A percentile compares a stretch with the other conserved stretches of the same genome.
Evolutionary conservation across 1,139 yeast genomes (phyloP).

Genomic region (Hemisphaericaspora xylofermentans): DNA sequence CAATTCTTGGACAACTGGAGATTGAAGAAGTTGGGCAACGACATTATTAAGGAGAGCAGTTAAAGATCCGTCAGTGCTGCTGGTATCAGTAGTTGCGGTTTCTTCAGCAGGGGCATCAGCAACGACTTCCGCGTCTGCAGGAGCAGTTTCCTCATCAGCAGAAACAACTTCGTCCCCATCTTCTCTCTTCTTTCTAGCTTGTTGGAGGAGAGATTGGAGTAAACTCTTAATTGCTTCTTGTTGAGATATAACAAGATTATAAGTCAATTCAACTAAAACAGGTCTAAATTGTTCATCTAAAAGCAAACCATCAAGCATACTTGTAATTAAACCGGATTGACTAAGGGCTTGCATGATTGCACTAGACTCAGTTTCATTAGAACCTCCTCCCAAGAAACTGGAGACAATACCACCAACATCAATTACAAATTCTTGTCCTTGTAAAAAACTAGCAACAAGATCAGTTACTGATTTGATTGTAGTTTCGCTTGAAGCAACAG

Average conservation of each 20-base stretch:
- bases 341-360: conserved; percentile 24
- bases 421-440: conserved; percentile 12
- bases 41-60: conserved; percentile 31
- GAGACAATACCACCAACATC: conserved; percentile 4
- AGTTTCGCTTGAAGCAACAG: conserved; percentile 32
- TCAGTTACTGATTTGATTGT: conserved; percentile 32
- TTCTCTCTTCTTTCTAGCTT: not conserved
- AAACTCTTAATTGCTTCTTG: conserved; percentile 24
- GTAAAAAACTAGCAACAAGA: conserved; percentile 24
- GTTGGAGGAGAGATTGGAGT: not conserved
- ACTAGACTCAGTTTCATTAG: conserved; percentile 22
- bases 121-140: no score
- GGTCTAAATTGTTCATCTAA: conserved; percentile 38
- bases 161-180: not conserved
- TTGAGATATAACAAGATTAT: conserved; percentile 33
- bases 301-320: conserved; percentile 36
- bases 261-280: conserved; percentile 33
- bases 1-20: conserved; percentile 26
- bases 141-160: not conserved
- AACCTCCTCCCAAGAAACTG: conserved; percentile 4
- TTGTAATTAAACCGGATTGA: conserved; percentile 36
- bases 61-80: conserved; percentile 22
- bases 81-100: not conserved
- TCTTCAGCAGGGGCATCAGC: not conserved
- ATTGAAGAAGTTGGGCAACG: conserved; percentile 28